Evolutionary conservation across 441 rosid species (phyloP), one percentile per base, ranked within the genome.

Genomic region (Lepidium campestre): DNA sequence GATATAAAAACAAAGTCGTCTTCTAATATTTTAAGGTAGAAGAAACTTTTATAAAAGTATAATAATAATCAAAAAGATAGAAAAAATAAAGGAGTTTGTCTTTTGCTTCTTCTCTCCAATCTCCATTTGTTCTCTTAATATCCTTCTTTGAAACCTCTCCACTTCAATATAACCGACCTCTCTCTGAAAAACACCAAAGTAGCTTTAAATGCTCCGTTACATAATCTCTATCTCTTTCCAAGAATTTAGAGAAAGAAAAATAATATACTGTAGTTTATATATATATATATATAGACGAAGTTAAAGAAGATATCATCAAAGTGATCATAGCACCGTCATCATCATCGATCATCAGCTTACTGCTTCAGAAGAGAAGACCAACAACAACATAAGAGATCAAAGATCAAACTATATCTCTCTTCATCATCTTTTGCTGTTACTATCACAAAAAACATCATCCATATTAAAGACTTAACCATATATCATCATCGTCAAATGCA

Each of bases 381-480:
- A 31, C 62, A 23, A 61, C 62, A 58, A n/a, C n/a, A n/a, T 34
- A 72, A 65, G 72, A 73, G 57, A 59, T 32, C 23, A 46, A 74
- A 40, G 50, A 59, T 54, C 60, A 68, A 57, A 50, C 58, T 58
- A 54, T 34, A 34, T 23, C 14, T 57, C 62, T 73, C 77, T 57
- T 48, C 69, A 20, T 48, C 72, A 23, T 47, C 49, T 46, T 32
- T 46, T 17, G 68, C 78, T 73, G 78, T 75, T 75, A 78, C 84
- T 86, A 87, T 84, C 72, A 72, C 78, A 58, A 67, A 70, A 72
- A 76, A 67, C 74, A 80, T 71, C 70, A 71, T 37, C 79, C 56
- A 19, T 52, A 53, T 27, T n/a, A n/a, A n/a, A 32, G 82, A 78
- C 48, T 70, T 71, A 19, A 62, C 4, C 62, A 67, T 14, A n/a